Conservation (phyloP, 257 asterid genomes). For the Solanum virginianum region DNA sequence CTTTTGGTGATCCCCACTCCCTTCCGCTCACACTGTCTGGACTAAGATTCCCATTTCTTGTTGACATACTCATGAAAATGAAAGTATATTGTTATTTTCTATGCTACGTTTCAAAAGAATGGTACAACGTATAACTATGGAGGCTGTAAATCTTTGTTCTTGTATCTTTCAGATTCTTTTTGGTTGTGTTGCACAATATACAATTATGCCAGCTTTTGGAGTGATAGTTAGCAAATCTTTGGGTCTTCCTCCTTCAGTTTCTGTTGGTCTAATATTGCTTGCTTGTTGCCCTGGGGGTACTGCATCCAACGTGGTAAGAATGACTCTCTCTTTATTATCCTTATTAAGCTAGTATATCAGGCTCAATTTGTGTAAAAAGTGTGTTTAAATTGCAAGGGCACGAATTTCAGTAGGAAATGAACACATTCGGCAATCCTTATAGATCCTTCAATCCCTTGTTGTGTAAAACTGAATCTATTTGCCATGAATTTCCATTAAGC, state of each 20-base stretch:
- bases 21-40: not conserved
- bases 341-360: not conserved
- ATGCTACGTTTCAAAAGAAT: not conserved
- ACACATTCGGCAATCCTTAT: not conserved
- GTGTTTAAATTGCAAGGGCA: not conserved
- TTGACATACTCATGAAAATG: not conserved
- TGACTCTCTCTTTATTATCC: not conserved
- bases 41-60: not conserved
- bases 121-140: not conserved
- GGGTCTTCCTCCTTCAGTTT: conserved; percentile 63
- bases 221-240: conserved; percentile 46
- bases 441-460: not conserved
- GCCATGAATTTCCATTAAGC: not conserved
- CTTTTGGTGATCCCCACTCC: not conserved
- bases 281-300: conserved; percentile 95
- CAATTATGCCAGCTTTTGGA: conserved; percentile 76
- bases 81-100: not conserved
- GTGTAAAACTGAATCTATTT: not conserved
- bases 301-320: conserved; percentile 89
- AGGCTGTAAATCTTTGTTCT: not conserved
- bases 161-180: conserved; percentile 42
- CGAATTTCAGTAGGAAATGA: not conserved
- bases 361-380: not conserved
- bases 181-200: conserved; percentile 82
- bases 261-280: conserved; percentile 80